A percentile compares a stretch with the other conserved stretches of the same genome.
Conservation (phyloP, 331 rosid species). For the Prunus yedoensis region DNA sequence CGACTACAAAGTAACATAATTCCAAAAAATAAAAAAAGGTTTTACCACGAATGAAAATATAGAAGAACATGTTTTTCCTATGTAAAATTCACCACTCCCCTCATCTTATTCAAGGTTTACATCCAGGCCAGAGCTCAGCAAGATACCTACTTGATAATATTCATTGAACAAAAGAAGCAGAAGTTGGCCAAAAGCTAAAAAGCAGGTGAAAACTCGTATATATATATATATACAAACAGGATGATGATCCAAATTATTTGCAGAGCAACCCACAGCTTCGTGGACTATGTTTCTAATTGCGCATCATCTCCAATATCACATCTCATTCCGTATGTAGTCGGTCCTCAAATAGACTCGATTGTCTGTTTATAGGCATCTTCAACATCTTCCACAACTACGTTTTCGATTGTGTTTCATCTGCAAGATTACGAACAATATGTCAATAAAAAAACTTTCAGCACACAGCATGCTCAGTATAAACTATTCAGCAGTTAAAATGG, state of each 20-base stretch:
- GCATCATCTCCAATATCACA: neutral
- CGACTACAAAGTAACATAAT: neutral
- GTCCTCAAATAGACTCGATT: neutral
- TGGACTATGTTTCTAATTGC: neutral
- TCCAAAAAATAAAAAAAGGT: neutral
- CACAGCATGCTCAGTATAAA: neutral
- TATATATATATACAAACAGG: conserved; percentile 27
- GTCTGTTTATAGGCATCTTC: neutral
- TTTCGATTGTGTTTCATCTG: conserved; percentile 14
- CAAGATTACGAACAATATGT: neutral
- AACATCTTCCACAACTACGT: conserved; percentile 8
- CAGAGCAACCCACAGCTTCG: neutral
- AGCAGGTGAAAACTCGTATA: neutral
- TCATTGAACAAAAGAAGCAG: conserved; percentile 18
- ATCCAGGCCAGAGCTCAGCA: conserved; percentile 13
- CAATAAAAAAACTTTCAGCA: neutral
- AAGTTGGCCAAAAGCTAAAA: neutral
- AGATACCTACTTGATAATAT: neutral
- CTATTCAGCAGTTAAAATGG: neutral
- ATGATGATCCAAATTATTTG: neutral
- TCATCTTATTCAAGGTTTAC: neutral
- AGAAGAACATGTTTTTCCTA: neutral
- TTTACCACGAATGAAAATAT: neutral
- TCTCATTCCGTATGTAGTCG: neutral
- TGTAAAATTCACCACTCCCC: neutral